Conservation (phyloP, 2,329 filamentous ascomycete species). For the Alternaria brassicicola region DNA sequence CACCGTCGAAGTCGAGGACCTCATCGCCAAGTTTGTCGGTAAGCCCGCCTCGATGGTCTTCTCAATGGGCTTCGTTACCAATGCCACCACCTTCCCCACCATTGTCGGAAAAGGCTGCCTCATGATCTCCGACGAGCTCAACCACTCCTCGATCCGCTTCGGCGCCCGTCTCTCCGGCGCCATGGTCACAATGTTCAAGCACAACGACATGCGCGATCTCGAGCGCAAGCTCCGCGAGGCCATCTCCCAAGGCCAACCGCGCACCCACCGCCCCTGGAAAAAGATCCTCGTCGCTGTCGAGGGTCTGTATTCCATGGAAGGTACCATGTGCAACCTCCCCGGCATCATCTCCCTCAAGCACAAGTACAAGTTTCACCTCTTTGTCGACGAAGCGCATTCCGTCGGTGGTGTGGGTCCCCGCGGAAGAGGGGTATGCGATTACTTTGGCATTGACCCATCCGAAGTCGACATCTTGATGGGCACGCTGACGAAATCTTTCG, state of each 20-base stretch:
- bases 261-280: constrained; percentile 99
- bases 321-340: constrained; percentile 97
- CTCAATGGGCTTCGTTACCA: constrained; percentile 98
- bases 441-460: constrained; percentile 86
- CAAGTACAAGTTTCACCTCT: constrained; percentile 96
- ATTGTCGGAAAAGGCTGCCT: constrained; percentile 91
- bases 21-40: constrained; percentile 89
- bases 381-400: constrained; percentile 95
- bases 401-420: constrained; percentile 88
- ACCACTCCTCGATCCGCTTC: constrained; percentile 96
- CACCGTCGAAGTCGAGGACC: constrained; percentile 83
- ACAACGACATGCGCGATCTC: constrained; percentile 91
- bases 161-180: constrained; percentile 92
- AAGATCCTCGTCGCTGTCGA: constrained; percentile 98
- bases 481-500: constrained; percentile 97
- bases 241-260: constrained; percentile 94
- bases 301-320: constrained; percentile 98
- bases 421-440: constrained; percentile 94
- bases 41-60: constrained; percentile 96
- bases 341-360: constrained; percentile 85
- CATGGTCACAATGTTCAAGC: constrained; percentile 95
- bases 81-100: constrained; percentile 89
- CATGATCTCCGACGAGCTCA: constrained; percentile 95
- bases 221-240: constrained; percentile 86
- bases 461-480: constrained; percentile 98